Conservation (phyloP, 2,329 filamentous ascomycete genomes). For the Metarhizium guizhouense region DNA sequence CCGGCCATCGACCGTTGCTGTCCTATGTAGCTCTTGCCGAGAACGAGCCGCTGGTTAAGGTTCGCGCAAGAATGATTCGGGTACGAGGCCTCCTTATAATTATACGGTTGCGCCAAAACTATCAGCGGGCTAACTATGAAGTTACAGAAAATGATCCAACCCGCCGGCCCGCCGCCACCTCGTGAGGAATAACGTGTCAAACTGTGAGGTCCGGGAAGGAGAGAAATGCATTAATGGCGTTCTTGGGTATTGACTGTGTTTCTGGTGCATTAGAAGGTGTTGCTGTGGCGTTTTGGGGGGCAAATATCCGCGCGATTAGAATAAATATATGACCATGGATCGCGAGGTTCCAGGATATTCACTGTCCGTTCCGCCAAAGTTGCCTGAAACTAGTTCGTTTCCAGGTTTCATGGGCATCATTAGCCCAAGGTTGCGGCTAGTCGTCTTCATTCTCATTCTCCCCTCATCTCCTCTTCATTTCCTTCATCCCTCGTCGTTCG, state of each 20-base stretch:
- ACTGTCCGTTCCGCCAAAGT: background rate
- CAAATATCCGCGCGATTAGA: background rate
- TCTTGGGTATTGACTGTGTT: background rate
- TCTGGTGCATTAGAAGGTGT: background rate
- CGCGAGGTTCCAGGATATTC: too few species aligned
- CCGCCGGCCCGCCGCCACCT: conserved; percentile 47
- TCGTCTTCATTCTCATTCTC: background rate
- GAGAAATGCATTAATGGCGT: background rate
- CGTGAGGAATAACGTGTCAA: conserved; percentile 35
- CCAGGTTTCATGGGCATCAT: background rate
- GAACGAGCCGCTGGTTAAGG: conserved; percentile 74
- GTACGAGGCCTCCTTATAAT: conserved; percentile 26
- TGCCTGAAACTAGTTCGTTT: background rate
- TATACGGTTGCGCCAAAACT: too few species aligned
- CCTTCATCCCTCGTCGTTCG: conserved; percentile 16
- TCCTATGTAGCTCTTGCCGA: conserved; percentile 85
- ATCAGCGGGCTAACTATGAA: conserved; percentile 4
- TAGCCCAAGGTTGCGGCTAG: background rate
- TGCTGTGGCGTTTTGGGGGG: background rate
- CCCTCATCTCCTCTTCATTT: conserved; percentile 8
- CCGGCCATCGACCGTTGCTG: conserved; percentile 81
- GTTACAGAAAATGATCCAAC: conserved; percentile 57
- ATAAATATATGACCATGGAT: background rate
- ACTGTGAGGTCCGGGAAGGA: background rate
- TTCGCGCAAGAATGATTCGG: conserved; percentile 72